Evolutionary conservation across 805 yeast genomes (phyloP).

Genomic region (Yarrowia divulgata): DNA sequence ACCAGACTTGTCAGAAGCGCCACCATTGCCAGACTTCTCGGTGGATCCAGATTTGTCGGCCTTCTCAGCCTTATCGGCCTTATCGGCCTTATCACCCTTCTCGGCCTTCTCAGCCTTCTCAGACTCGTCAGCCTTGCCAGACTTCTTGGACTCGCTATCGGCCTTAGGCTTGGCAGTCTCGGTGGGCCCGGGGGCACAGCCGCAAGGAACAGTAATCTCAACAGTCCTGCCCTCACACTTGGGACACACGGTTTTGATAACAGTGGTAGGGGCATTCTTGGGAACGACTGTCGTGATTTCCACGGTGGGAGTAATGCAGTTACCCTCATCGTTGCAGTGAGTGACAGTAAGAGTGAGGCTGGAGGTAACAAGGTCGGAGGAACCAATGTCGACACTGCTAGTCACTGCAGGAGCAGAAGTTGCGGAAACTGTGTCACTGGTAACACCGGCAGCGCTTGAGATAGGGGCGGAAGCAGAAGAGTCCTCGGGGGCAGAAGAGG

Average conservation of each 20-base stretch:
- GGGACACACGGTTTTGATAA: slow-evolving; percentile 18
- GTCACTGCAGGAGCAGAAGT: background rate
- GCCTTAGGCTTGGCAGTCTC: background rate
- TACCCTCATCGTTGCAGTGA: background rate
- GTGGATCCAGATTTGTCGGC: background rate
- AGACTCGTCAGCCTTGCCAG: background rate
- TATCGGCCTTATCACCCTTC: too few relatives aligned
- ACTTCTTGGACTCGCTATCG: background rate
- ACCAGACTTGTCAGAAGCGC: background rate
- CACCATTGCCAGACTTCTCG: background rate
- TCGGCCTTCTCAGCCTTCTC: background rate
- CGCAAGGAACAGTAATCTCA: slow-evolving; percentile 8
- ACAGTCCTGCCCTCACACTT: slow-evolving; percentile 17
- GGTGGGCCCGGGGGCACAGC: background rate
- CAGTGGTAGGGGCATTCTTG: background rate
- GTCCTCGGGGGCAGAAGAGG: too few relatives aligned
- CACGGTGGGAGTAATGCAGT: slow-evolving; percentile 3
- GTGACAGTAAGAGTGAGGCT: slow-evolving; percentile 1
- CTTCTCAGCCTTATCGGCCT: background rate
- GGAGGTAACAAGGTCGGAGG: background rate
- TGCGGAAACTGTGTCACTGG: background rate
- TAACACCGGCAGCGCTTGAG: background rate
- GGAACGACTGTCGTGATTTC: slow-evolving; percentile 5
- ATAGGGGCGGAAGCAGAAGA: too few relatives aligned
- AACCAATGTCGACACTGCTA: background rate